Percentiles rank a stretch among this genome's conserved stretches.
Conservation (phyloP, 2,329 filamentous ascomycete species). For the Rugonectria rugulosa region DNA sequence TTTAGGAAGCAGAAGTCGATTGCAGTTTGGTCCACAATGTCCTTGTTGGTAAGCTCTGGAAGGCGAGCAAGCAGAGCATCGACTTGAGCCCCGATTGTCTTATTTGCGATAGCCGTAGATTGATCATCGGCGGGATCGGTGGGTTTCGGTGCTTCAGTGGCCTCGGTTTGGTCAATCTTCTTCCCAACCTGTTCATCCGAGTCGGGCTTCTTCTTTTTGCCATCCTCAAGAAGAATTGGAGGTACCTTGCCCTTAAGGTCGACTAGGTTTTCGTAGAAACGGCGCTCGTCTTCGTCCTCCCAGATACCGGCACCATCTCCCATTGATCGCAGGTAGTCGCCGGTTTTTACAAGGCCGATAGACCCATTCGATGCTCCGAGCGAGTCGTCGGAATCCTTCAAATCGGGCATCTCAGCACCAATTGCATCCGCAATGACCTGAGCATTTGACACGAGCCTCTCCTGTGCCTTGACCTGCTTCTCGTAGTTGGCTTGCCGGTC, state of each 20-base stretch:
- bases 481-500: conserved; percentile 96
- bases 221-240: conserved; percentile 89
- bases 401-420: conserved; percentile 90
- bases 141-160: conserved; percentile 58
- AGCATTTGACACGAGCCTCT: conserved; percentile 87
- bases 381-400: conserved; percentile 81
- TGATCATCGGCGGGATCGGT: conserved; percentile 74
- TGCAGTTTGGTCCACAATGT: conserved; percentile 88
- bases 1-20: conserved; percentile 99
- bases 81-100: conserved; percentile 96
- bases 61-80: conserved; percentile 87
- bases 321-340: conserved; percentile 90
- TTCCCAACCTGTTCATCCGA: conserved; percentile 83
- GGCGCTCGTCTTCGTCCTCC: conserved; percentile 97
- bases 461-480: conserved; percentile 89
- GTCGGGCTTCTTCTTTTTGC: conserved; percentile 91
- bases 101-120: conserved; percentile 95
- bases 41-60: conserved; percentile 92
- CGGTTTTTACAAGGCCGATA: conserved; percentile 92
- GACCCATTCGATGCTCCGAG: conserved; percentile 73
- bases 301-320: conserved; percentile 93
- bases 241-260: conserved; percentile 97
- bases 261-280: conserved; percentile 96
- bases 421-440: conserved; percentile 90
- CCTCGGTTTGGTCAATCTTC: conserved; percentile 66